Conservation (phyloP, 1,284 basidiomycete species). For the Coniferiporia weirii region DNA sequence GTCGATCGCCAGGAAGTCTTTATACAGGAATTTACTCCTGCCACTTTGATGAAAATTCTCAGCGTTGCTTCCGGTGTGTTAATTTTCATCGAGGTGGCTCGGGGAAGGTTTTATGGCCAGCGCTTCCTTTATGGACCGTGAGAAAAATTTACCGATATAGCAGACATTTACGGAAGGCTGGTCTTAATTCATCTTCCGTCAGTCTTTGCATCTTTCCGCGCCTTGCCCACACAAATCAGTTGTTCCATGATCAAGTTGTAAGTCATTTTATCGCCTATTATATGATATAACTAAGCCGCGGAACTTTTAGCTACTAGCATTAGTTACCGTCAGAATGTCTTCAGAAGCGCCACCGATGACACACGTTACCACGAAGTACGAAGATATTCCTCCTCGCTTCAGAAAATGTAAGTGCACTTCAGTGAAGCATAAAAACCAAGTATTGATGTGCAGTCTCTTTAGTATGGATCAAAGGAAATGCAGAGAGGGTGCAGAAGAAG, state of each 20-base stretch:
- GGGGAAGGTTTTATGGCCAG: background rate
- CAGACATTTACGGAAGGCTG: background rate
- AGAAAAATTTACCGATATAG: background rate
- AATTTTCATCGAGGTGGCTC: too few relatives aligned
- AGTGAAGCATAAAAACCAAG: background rate
- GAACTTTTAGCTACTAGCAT: background rate
- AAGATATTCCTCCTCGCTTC: conserved; percentile 13
- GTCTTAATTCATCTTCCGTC: background rate
- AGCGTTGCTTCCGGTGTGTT: too few relatives aligned
- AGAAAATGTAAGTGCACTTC: conserved; percentile 8
- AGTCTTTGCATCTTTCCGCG: conserved; percentile 6
- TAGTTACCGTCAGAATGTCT: background rate
- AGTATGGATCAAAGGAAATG: conserved; percentile 13
- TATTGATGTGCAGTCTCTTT: background rate
- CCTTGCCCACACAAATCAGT: background rate
- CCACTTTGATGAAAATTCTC: too few relatives aligned
- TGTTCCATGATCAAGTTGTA: background rate
- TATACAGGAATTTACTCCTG: too few relatives aligned
- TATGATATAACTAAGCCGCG: background rate
- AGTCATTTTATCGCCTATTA: background rate
- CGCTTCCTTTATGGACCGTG: background rate
- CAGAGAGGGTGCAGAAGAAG: conserved; percentile 8
- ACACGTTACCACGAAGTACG: conserved; percentile 12
- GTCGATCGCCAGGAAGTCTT: too few relatives aligned
- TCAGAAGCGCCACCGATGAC: conserved; percentile 13